A percentile compares a stretch with the other conserved stretches of the same genome.
Evolutionary conservation across 371 early-diverging fungal genomes (phyloP).

Genomic region (Rhizopus microsporus): DNA sequence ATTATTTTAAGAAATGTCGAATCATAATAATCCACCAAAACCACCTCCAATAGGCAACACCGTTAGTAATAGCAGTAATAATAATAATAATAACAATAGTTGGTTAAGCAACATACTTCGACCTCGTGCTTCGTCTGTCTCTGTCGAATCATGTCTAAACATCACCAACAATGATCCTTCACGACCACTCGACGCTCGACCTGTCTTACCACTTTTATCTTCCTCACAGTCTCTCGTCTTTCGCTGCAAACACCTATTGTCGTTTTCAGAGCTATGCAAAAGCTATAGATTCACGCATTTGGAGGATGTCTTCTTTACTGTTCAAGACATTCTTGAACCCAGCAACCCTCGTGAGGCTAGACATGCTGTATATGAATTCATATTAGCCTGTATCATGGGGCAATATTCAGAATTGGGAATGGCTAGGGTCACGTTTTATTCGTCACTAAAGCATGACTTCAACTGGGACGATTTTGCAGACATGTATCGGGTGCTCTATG

Average conservation of each 20-base stretch:
- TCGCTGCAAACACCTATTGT: constrained; percentile 42
- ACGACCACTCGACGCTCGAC: constrained; percentile 47
- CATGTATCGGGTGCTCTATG: constrained; percentile 56
- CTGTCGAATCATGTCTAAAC: constrained; percentile 53
- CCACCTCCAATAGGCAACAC: constrained; percentile 9
- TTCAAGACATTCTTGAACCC: constrained; percentile 55
- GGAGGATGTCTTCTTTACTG: constrained; percentile 61
- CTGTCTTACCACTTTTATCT: constrained; percentile 38
- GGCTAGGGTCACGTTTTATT: constrained; percentile 65
- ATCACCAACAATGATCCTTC: constrained; percentile 33
- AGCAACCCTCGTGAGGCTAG: constrained; percentile 58
- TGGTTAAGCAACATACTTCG: constrained; percentile 53
- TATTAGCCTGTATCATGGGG: constrained; percentile 64
- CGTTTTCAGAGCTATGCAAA: constrained; percentile 46
- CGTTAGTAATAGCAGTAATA: neutral
- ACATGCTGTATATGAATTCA: constrained; percentile 61
- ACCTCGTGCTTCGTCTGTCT: constrained; percentile 42
- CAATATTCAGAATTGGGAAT: constrained; percentile 68
- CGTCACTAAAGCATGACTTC: constrained; percentile 51
- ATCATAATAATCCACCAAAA: constrained; percentile 19
- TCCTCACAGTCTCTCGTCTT: constrained; percentile 27
- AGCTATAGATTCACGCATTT: constrained; percentile 61
- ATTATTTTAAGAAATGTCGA: constrained; percentile 19
- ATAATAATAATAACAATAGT: constrained; percentile 6
- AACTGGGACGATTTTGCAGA: constrained; percentile 63